phyloP scores from a whole-genome alignment of 805 yeast species.

The Yarrowia bubula region DNA sequence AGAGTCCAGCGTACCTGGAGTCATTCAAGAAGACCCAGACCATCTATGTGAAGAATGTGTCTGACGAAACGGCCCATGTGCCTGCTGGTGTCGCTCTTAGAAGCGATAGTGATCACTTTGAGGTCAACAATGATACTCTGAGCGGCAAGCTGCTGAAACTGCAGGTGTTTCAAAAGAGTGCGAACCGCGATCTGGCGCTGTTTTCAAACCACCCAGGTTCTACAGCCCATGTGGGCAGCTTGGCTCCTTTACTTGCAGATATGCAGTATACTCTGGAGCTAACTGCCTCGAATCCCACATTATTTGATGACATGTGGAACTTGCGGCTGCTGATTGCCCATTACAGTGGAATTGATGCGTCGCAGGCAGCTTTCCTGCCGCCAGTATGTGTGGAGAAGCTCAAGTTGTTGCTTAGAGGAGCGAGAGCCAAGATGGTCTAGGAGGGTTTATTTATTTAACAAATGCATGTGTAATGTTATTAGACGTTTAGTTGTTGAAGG shows the following conservation, averaged over 20 bases:
- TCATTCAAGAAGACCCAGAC: slow-evolving; percentile 33
- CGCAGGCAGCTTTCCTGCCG: slow-evolving; percentile 33
- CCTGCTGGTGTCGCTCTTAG: slow-evolving; percentile 38
- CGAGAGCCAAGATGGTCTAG: slow-evolving; percentile 14
- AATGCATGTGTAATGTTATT: too few species aligned
- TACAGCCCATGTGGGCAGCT: background rate
- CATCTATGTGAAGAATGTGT: slow-evolving; percentile 35
- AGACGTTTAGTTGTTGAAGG: background rate
- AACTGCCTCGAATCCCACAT: slow-evolving; percentile 45
- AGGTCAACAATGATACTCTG: background rate
- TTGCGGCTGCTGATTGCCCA: slow-evolving; percentile 58
- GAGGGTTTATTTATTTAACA: background rate
- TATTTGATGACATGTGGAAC: slow-evolving; percentile 61
- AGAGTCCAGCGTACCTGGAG: slow-evolving; percentile 26
- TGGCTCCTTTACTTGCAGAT: slow-evolving; percentile 47
- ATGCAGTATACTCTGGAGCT: slow-evolving; percentile 51
- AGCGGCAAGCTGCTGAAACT: slow-evolving; percentile 22
- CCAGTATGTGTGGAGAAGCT: slow-evolving; percentile 20
- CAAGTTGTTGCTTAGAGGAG: slow-evolving; percentile 10
- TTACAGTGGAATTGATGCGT: slow-evolving; percentile 47
- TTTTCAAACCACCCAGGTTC: background rate
- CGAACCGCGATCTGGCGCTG: slow-evolving; percentile 23
- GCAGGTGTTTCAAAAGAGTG: slow-evolving; percentile 20
- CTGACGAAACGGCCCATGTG: slow-evolving; percentile 32
- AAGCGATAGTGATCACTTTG: slow-evolving; percentile 44